A percentile compares a stretch with the other conserved stretches of the same genome.
Evolutionary conservation across 495 filamentous ascomycete genomes (phyloP).

Genomic region (Neurospora sp.): DNA sequence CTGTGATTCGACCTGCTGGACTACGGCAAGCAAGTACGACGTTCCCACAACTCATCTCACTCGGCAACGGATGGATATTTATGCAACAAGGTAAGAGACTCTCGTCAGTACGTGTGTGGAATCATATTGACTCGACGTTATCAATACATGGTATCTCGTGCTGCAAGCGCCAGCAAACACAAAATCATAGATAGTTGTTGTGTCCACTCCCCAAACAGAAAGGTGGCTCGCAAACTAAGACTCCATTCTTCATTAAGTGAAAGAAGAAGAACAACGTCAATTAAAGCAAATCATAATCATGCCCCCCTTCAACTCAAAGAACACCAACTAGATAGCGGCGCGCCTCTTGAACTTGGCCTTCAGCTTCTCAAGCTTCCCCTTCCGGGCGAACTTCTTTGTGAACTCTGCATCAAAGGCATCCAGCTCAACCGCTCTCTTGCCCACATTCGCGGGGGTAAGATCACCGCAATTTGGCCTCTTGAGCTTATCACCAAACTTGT

Average conservation of each 20-base stretch:
- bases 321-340: not conserved
- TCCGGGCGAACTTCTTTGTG: constrained; percentile 28
- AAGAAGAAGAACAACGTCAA: not conserved
- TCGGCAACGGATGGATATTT: not conserved
- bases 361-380: not conserved
- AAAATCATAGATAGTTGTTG: not conserved
- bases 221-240: not conserved
- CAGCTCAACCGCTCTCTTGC: constrained; percentile 26
- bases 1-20: not conserved
- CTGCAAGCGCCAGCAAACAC: not conserved
- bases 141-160: not conserved
- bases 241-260: not conserved
- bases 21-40: not conserved
- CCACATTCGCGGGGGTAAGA: constrained; percentile 25
- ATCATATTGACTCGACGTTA: not conserved
- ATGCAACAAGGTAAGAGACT: not conserved
- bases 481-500: constrained; percentile 33
- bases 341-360: not conserved
- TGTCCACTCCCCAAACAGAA: not conserved
- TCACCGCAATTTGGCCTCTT: constrained; percentile 34
- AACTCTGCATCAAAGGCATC: constrained; percentile 27
- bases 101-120: not conserved
- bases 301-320: not conserved
- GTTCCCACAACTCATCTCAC: not conserved
- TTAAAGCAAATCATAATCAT: not conserved